Base-by-base conservation (phyloP, 768 basidiomycete genomes). In the Mycena polygramma region DNA sequence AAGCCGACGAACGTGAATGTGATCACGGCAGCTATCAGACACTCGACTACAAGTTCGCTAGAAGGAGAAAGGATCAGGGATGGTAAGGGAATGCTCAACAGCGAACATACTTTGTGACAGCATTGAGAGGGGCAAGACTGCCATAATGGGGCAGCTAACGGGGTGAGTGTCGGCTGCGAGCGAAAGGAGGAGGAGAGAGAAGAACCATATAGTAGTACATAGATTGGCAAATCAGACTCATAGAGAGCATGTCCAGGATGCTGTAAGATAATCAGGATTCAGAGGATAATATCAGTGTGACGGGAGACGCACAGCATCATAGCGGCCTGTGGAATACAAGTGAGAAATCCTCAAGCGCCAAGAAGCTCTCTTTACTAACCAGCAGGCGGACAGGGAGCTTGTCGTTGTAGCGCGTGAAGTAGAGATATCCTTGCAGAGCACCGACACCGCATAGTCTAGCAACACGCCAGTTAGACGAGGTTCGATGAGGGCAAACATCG, bases 81-180 rank as follows among this genome's bases (percentile, higher is more conserved):
- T 8, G 43, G 51, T 35, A 39, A 4, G 20, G 37, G 14, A 46
- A 22, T 26, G 22, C 54, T 48, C 6, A 7, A 15, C 15, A 17
- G 39, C n/a, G 62, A 46, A 46, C 82, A 53, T 67, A 85, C 84
- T 79, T 79, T 0, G 83, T 86, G 10, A 85, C 77, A 19, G 78
- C 79, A n/a, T 69, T 69, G 13, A 86, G 77, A 2, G 82, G 84
- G 19, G 69, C 46, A 37, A 83, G 69, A 0, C 83, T 83, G 7
- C 85, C 85, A 60, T 81, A 86, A 66, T 84, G 78, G 0, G 84
- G 85, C 8, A 86, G 79, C 85, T 86, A 20, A n/a, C 52, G 20
- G 19, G 43, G n/a, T 59, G 8, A 10, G 53, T 48, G 11, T 22
- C 15, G 14, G 52, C 39, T 26, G 30, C 55, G 35, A 24, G 41